Base-by-base conservation (phyloP, 2,329 filamentous ascomycete species). In the Exophiala xenobiotica region DNA sequence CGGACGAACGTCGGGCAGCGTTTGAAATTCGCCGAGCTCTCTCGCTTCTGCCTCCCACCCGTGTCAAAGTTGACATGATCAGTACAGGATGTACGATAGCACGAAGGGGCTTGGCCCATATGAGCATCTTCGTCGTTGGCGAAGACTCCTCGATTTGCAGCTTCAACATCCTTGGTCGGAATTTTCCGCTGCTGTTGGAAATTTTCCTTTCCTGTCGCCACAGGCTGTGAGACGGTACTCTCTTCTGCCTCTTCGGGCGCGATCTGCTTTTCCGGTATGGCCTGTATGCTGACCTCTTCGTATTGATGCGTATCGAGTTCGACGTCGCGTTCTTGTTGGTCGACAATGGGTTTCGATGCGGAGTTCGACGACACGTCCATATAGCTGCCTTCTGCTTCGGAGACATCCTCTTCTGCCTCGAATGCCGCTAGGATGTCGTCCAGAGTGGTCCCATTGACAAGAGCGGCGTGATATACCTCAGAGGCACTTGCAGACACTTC, bases 371-470 rank as follows among this genome's bases (percentile, higher is more conserved):
- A 33, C 29, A 33, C 4, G 29, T 14, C 9, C 4, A 33, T 4
- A 11, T 11, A 8, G 16, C 16, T 11, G 9, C 9, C 9, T 33
- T 33, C 3, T 12, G 12, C 9, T 14, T 33, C 6, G 29, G 16
- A 9, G 29, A 11, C 16, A 33, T 33, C n/a, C 20, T 40, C 24
- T 35, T 49, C 41, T 11, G 24, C 43, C 35, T 53, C 54, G 19
- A 52, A 54, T 2, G 54, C 47, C n/a, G 51, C 54, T 12, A 57
- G 48, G 18, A 57, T 49, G 26, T 57, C 43, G 29, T 55, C 56
- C 26, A 53, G 23, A 20, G 56, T 56, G 26, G 35, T 49, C 7
- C 46, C 46, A 19, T 53, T 53, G 18, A 51, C 38, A n/a, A 56
- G 33, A 8, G 53, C 53, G 3, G 56, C 53, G 37, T 55, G 51